phyloP scores from a whole-genome alignment of 148 eudicot genomes.

The Dianthus caryophyllus region DNA sequence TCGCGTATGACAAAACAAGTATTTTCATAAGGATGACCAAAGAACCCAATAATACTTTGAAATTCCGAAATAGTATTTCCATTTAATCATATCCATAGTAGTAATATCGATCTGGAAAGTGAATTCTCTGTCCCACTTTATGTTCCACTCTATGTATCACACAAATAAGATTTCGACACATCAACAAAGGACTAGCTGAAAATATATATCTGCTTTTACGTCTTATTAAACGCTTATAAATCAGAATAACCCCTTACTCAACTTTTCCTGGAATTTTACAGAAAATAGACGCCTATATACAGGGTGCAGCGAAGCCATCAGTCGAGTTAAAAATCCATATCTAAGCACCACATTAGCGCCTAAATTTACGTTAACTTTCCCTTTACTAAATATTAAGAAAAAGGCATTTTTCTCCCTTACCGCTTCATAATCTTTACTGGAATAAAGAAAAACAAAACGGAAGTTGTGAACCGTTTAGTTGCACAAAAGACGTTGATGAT shows the following conservation, averaged over 20 bases:
- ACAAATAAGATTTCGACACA: too few species aligned
- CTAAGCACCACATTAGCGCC: neutral
- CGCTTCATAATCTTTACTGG: neutral
- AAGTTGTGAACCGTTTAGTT: constrained; percentile 30
- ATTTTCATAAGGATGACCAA: too few species aligned
- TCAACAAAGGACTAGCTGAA: neutral
- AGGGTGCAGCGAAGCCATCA: neutral
- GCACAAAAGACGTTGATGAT: constrained; percentile 56
- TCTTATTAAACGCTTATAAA: too few species aligned
- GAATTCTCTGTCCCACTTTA: too few species aligned
- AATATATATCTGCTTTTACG: neutral
- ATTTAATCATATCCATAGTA: neutral
- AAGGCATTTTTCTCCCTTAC: neutral
- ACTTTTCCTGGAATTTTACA: constrained; percentile 4
- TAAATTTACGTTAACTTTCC: neutral
- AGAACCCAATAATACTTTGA: neutral
- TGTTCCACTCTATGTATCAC: too few species aligned
- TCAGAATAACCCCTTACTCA: constrained; percentile 9
- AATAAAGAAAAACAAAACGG: constrained; percentile 18
- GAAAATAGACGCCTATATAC: constrained; percentile 4
- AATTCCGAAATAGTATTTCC: neutral
- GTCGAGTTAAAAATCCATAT: neutral
- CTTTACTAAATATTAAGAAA: neutral
- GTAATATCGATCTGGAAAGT: too few species aligned
- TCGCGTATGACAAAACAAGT: too few species aligned